phyloP scores from a whole-genome alignment of 2,329 filamentous ascomycete species.

The Exophiala calicioides region DNA sequence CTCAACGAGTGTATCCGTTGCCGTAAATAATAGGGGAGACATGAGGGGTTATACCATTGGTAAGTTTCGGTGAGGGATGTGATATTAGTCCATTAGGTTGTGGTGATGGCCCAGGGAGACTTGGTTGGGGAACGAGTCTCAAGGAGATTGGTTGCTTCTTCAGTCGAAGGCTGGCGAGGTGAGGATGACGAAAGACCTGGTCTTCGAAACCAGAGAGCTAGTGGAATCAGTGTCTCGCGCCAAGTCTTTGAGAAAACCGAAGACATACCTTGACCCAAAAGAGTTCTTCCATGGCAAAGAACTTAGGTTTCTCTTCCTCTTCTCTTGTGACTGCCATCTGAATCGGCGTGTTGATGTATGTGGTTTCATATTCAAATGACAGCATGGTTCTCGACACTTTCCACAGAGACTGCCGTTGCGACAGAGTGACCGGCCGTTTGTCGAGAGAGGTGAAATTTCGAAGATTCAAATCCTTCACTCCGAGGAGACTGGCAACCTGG shows the following conservation, averaged over 20 bases:
- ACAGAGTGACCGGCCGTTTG: conserved; percentile 44
- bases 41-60: conserved; percentile 22
- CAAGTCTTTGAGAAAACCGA: not conserved
- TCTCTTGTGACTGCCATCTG: conserved; percentile 44
- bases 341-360: conserved; percentile 39
- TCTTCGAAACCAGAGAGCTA: conserved; percentile 54
- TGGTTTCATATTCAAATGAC: conserved; percentile 44
- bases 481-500: conserved; percentile 50
- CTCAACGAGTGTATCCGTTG: conserved; percentile 18
- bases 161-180: conserved; percentile 36
- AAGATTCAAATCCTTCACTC: conserved; percentile 52
- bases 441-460: conserved; percentile 46
- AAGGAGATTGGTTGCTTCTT: conserved; percentile 26
- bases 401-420: conserved; percentile 50
- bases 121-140: conserved; percentile 8
- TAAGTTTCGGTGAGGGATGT: conserved; percentile 9
- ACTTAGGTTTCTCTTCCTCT: conserved; percentile 48
- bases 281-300: conserved; percentile 51
- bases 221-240: conserved; percentile 10
- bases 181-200: conserved; percentile 49
- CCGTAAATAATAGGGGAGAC: conserved; percentile 13
- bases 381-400: conserved; percentile 49
- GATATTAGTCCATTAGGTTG: conserved; percentile 17
- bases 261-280: conserved; percentile 53
- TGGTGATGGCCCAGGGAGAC: conserved; percentile 6